phyloP scores from a whole-genome alignment of 495 filamentous ascomycete genomes.

The Oidiodendron maius region DNA sequence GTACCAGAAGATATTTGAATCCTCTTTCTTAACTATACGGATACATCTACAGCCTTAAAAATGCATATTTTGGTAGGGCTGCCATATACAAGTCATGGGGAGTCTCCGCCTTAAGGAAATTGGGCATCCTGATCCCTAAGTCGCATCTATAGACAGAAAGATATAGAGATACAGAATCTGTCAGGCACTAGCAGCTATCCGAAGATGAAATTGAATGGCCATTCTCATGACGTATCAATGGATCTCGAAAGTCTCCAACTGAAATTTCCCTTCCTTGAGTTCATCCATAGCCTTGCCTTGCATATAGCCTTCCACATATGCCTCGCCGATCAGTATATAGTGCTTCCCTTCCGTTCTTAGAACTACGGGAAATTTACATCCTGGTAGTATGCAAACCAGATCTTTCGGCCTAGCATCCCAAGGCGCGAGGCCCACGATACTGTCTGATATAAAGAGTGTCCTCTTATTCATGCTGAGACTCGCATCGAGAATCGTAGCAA shows the following conservation, averaged over 20 bases:
- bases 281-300: constrained; percentile 18
- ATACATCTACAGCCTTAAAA: no score
- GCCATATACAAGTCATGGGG: no score
- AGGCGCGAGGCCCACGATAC: constrained; percentile 11
- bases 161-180: no score
- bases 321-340: constrained; percentile 23
- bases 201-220: no score
- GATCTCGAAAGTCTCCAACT: constrained; percentile 7
- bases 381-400: constrained; percentile 15
- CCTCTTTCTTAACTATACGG: no score
- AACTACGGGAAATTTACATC: constrained; percentile 18
- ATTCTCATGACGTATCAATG: no score
- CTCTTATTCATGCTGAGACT: constrained; percentile 15
- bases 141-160: no score
- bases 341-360: constrained; percentile 1
- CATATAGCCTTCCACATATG: constrained; percentile 26
- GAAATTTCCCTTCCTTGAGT: not conserved
- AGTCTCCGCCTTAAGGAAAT: no score
- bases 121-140: no score
- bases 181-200: no score
- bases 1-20: no score
- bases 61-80: no score
- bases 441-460: constrained; percentile 4
- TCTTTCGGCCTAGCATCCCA: constrained; percentile 10
- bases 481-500: constrained; percentile 6